Evolutionary conservation across 306 rosid genomes (phyloP).

Genomic region (Corylus americana): DNA sequence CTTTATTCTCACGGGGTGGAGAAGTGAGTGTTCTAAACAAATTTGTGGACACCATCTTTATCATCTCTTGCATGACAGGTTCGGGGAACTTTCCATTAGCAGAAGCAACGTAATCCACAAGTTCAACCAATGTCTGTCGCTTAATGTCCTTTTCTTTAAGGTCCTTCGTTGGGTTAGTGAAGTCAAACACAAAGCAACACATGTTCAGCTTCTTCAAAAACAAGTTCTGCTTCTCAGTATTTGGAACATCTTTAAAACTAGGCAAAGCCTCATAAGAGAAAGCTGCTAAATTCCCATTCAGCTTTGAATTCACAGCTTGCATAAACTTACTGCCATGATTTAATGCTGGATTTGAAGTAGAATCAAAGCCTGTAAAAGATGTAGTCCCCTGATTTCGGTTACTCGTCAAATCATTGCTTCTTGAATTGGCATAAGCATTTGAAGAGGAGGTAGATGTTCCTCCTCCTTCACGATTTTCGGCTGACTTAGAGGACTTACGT

Average conservation of each 20-base stretch:
- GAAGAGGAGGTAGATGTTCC: conserved; percentile 67
- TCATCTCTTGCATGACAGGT: conserved; percentile 70
- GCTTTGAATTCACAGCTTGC: conserved; percentile 62
- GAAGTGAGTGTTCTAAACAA: conserved; percentile 79
- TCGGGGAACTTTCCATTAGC: conserved; percentile 80
- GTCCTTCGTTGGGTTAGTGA: conserved; percentile 76
- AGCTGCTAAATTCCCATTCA: conserved; percentile 61
- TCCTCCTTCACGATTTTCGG: conserved; percentile 80
- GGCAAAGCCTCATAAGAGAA: conserved; percentile 77
- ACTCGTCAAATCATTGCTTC: conserved; percentile 46
- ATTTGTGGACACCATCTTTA: conserved; percentile 76
- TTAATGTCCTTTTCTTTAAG: conserved; percentile 82
- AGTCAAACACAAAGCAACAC: conserved; percentile 83
- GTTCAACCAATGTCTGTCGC: conserved; percentile 85
- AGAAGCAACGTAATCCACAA: conserved; percentile 88
- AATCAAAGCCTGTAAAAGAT: conserved; percentile 48
- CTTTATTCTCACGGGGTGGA: conserved; percentile 78
- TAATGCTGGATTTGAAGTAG: conserved; percentile 52
- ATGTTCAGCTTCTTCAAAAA: conserved; percentile 77
- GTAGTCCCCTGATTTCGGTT: conserved; percentile 45
- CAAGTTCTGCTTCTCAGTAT: conserved; percentile 81
- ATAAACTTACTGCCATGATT: conserved; percentile 55
- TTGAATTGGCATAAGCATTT: conserved; percentile 56
- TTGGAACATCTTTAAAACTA: conserved; percentile 80
- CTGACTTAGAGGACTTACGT: conserved; percentile 76